Percentiles rank a stretch among this genome's conserved stretches.
These are phyloP conservation scores for Fraxinus paxiana DNA, from an alignment of 305 asterid genomes.

Conservation along the genomic window DNA sequence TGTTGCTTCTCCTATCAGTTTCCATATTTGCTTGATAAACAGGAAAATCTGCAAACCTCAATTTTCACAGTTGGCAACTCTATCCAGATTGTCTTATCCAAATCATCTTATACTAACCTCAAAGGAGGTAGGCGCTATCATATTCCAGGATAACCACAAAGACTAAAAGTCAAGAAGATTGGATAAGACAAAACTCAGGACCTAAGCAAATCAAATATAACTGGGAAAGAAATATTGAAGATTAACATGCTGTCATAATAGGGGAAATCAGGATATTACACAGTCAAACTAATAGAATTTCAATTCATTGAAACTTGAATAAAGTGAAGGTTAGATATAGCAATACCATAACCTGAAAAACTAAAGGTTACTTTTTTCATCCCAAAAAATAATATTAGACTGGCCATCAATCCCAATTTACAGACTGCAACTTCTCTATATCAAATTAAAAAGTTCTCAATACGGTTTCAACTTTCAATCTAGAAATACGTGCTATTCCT, in stretches of 20 bases:
- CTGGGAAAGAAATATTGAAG: constrained; percentile 21
- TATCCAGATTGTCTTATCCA: constrained; percentile 52
- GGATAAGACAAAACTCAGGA: constrained; percentile 26
- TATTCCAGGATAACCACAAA: constrained; percentile 39
- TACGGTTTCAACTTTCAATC: neutral
- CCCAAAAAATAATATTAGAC: neutral
- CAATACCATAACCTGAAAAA: neutral
- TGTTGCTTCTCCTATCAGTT: constrained; percentile 51
- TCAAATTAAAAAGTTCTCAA: neutral
- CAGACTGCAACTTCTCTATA: neutral
- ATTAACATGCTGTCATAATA: neutral
- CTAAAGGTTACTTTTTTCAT: neutral
- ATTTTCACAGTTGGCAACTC: constrained; percentile 37
- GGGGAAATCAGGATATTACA: neutral
- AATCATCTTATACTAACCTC: constrained; percentile 58
- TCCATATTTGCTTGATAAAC: constrained; percentile 55
- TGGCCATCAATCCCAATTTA: neutral
- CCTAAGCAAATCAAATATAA: constrained; percentile 18
- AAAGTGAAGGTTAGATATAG: neutral
- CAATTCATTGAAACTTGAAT: neutral
- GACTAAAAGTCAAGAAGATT: constrained; percentile 27
- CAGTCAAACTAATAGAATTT: neutral
- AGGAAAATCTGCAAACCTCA: constrained; percentile 44
- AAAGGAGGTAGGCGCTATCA: constrained; percentile 34
- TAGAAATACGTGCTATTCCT: neutral